Evolutionary conservation across 2,329 filamentous ascomycete species (phyloP), one percentile per base, ranked within the genome.

Genomic region (Lecanicillium sp.): DNA sequence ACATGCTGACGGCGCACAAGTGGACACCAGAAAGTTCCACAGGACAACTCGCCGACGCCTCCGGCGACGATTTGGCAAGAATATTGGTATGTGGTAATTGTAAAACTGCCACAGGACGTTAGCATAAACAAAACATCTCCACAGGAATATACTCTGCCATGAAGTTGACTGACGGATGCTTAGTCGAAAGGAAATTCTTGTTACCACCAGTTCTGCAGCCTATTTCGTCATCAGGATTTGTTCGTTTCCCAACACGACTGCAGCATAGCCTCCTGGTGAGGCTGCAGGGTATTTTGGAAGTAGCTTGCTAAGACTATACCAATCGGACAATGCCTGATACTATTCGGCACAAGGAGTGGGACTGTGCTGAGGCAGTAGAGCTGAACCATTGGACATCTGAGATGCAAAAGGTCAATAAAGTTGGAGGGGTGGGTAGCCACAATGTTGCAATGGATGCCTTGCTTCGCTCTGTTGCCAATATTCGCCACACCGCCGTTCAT

Each of bases 401-500:
- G 36, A 28, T 43, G 14, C 18, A 13, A 19, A 36, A 39, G 4
- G 22, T 17, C 12, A 28, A n/a, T 33, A n/a, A n/a, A n/a, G n/a
- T n/a, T n/a, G n/a, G n/a, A n/a, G n/a, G 34, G 16, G 17, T 12
- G 13, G n/a, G 32, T 9, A 14, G 27, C 20, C 9, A 9, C 25
- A 19, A 9, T 9, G 22, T 7, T 20, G n/a, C 17, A 17, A 13
- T 17, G 18, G n/a, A 22, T 4, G 12, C 19, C 11, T 27, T 40
- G 13, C 31, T 43, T 19, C 29, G 20, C 17, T 40, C 37, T 15
- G 18, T 43, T 8, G 29, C 41, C 16, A 40, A 39, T n/a, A 37
- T 43, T 16, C 41, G 41, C 15, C 37, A 43, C 29, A 33, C 29
- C 19, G 41, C 41, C 4, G 41, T 43, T 9, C 41, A 43, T 30